phyloP scores from a whole-genome alignment of 768 basidiomycete species.

The Pisolithus sp. region DNA sequence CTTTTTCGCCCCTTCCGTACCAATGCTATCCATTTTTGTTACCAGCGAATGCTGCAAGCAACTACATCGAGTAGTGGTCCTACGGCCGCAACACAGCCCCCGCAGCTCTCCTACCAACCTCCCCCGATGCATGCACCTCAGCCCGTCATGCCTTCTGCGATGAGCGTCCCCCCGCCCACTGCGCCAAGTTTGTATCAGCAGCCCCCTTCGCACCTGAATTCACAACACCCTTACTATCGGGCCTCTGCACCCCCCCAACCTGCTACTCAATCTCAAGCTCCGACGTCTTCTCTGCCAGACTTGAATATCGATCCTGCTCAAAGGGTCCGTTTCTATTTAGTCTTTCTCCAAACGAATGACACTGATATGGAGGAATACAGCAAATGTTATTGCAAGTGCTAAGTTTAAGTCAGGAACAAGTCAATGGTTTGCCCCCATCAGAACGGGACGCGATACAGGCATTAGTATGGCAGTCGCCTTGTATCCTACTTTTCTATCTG shows the following conservation, averaged over 20 bases:
- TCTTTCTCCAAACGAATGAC: constrained; percentile 10
- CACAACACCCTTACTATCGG: constrained; percentile 27
- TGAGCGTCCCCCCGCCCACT: constrained; percentile 24
- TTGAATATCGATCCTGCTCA: constrained; percentile 44
- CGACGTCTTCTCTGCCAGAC: constrained; percentile 30
- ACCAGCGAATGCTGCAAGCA: constrained; percentile 49
- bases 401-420: constrained; percentile 73
- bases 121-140: constrained; percentile 28
- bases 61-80: constrained; percentile 24
- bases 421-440: constrained; percentile 69
- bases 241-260: constrained; percentile 28
- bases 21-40: constrained; percentile 6
- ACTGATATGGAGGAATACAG: constrained; percentile 32
- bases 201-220: constrained; percentile 24
- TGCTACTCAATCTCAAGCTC: constrained; percentile 22
- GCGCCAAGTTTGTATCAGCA: constrained; percentile 24
- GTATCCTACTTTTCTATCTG: constrained; percentile 3
- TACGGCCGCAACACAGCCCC: constrained; percentile 26
- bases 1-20: constrained; percentile 1
- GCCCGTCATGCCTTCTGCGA: constrained; percentile 27
- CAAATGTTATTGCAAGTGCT: constrained; percentile 85
- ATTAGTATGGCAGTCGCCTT: constrained; percentile 50
- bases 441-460: constrained; percentile 78
- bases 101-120: constrained; percentile 27
- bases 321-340: constrained; percentile 29